Evolutionary conservation across 2,329 filamentous ascomycete genomes (phyloP).

Genomic region (Fusarium napiforme): DNA sequence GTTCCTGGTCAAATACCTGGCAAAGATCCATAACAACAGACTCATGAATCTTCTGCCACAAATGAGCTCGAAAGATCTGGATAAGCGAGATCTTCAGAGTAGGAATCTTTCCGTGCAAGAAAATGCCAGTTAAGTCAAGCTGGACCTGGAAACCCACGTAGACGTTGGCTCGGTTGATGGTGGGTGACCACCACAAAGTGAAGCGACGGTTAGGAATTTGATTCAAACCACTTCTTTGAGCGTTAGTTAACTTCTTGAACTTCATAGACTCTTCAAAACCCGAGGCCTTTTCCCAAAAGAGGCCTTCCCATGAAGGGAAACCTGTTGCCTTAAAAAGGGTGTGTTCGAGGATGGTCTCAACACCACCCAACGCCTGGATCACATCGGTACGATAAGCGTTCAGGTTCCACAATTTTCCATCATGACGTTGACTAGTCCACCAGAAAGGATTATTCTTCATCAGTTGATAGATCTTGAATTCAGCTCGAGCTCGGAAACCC

Average conservation of each 20-base stretch:
- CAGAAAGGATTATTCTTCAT: slow-evolving; percentile 99
- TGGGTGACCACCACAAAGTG: slow-evolving; percentile 96
- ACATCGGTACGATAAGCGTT: slow-evolving; percentile 97
- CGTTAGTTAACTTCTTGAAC: slow-evolving; percentile 98
- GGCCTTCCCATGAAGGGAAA: slow-evolving; percentile 95
- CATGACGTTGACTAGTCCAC: slow-evolving; percentile 98
- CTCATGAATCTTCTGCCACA: slow-evolving; percentile 99
- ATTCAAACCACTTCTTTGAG: slow-evolving; percentile 94
- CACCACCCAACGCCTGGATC: slow-evolving; percentile 94
- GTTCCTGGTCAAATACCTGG: slow-evolving; percentile 96
- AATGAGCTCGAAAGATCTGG: slow-evolving; percentile 98
- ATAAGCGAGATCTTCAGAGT: slow-evolving; percentile 98
- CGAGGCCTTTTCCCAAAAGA: slow-evolving; percentile 83
- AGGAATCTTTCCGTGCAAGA: slow-evolving; percentile 98
- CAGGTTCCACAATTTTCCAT: slow-evolving; percentile 97
- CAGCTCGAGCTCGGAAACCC: slow-evolving; percentile 92
- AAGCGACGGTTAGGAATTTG: slow-evolving; percentile 99
- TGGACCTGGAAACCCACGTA: slow-evolving; percentile 99
- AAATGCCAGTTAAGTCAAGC: slow-evolving; percentile 96
- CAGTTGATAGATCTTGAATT: slow-evolving; percentile 98
- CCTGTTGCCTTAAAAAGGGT: slow-evolving; percentile 97
- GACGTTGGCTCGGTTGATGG: slow-evolving; percentile 94
- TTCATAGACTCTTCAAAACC: slow-evolving; percentile 72
- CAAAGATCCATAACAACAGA: slow-evolving; percentile 99
- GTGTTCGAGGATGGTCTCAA: slow-evolving; percentile 97